Conservation (phyloP, 768 basidiomycete genomes). For the Tephrocybe rancida region DNA sequence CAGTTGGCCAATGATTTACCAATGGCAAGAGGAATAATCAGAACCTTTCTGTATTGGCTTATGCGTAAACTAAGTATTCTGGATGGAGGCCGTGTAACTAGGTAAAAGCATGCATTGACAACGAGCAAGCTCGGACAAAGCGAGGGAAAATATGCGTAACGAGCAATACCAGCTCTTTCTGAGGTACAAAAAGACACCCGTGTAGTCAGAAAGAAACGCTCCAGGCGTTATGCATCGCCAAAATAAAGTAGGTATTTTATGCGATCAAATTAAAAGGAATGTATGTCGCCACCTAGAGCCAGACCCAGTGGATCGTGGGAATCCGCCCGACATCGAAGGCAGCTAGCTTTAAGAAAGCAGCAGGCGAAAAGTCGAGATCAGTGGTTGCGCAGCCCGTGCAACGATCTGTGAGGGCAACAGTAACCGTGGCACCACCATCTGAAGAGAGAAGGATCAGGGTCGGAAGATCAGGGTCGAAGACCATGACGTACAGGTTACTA, state of each 20-base stretch:
- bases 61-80: slow-evolving; percentile 15
- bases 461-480: not conserved
- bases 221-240: slow-evolving; percentile 28
- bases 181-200: slow-evolving; percentile 14
- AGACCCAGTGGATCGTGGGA: slow-evolving; percentile 49
- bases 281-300: slow-evolving; percentile 21
- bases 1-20: too few relatives aligned
- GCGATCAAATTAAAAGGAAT: not conserved
- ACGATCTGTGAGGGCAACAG: slow-evolving; percentile 59
- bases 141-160: slow-evolving; percentile 7
- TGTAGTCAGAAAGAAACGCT: slow-evolving; percentile 22
- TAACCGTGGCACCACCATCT: slow-evolving; percentile 56
- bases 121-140: slow-evolving; percentile 29
- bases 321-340: slow-evolving; percentile 50
- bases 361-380: slow-evolving; percentile 66
- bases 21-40: not conserved
- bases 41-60: not conserved
- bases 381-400: slow-evolving; percentile 54
- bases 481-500: slow-evolving; percentile 48
- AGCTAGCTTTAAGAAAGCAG: slow-evolving; percentile 57
- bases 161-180: slow-evolving; percentile 17
- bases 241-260: slow-evolving; percentile 10
- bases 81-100: slow-evolving; percentile 20
- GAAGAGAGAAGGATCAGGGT: slow-evolving; percentile 2
- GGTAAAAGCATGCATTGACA: slow-evolving; percentile 35